A percentile compares a stretch with the other conserved stretches of the same genome.
Conservation (phyloP, 371 early-diverging fungal genomes). For the Thermomucor indicae-seudaticae region DNA sequence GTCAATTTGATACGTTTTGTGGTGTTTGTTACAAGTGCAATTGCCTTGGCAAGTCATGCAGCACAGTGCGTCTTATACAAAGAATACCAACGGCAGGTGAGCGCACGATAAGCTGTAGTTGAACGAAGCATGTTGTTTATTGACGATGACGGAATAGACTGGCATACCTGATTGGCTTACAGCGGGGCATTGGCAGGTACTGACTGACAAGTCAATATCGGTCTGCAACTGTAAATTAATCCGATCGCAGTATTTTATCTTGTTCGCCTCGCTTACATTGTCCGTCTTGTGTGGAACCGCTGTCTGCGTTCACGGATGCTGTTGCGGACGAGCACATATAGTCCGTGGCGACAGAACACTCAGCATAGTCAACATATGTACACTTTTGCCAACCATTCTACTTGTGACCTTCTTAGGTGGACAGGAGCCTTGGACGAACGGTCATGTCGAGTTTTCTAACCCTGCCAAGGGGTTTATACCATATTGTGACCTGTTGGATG, state of each 20-base stretch:
- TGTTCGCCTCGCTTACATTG: slow-evolving; percentile 20
- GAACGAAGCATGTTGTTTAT: no score
- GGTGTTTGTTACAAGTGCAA: slow-evolving; percentile 3
- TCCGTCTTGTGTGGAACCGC: slow-evolving; percentile 19
- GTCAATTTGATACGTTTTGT: slow-evolving; percentile 4
- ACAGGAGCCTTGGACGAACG: slow-evolving; percentile 39
- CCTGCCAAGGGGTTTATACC: slow-evolving; percentile 31
- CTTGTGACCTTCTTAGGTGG: slow-evolving; percentile 16
- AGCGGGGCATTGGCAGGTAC: slow-evolving; percentile 28
- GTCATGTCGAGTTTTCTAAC: slow-evolving; percentile 22
- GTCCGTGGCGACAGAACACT: slow-evolving; percentile 27
- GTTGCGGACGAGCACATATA: slow-evolving; percentile 23
- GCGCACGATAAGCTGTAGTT: not conserved
- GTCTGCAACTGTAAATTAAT: not conserved
- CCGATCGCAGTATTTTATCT: slow-evolving; percentile 16
- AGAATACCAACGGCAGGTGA: slow-evolving; percentile 24
- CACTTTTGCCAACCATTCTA: slow-evolving; percentile 6
- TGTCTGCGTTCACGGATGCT: slow-evolving; percentile 25
- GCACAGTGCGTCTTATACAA: slow-evolving; percentile 25
- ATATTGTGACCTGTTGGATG: slow-evolving; percentile 22
- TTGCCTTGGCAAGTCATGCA: slow-evolving; percentile 14
- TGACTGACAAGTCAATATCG: not conserved
- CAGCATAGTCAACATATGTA: slow-evolving; percentile 17
- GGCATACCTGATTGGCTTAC: slow-evolving; percentile 26
- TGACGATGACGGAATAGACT: no score